Evolutionary conservation across 2,329 filamentous ascomycete species (phyloP).

Genomic region (Lasiodiplodia sp.): DNA sequence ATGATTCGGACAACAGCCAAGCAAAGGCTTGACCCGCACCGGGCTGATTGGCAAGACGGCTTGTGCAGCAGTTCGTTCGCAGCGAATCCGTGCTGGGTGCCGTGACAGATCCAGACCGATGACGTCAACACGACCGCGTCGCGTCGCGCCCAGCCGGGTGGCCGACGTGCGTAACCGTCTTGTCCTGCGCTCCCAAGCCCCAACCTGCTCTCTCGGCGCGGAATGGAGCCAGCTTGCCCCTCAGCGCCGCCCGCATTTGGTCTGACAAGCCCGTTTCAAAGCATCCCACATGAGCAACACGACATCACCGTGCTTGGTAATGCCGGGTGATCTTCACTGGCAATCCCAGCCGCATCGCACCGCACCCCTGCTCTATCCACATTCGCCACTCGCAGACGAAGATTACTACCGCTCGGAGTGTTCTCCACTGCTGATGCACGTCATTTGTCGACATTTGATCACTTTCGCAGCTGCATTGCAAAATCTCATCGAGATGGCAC

Average conservation of each 20-base stretch:
- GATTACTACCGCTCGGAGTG: not conserved
- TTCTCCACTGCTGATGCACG: not conserved
- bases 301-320: conserved; percentile 4
- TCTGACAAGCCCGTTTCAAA: conserved; percentile 1
- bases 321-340: conserved; percentile 13
- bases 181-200: not conserved
- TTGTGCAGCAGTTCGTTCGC: not conserved
- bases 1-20: not conserved
- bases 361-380: not conserved
- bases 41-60: not conserved
- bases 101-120: not conserved
- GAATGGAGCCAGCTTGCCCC: not conserved
- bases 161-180: not conserved
- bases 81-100: not conserved
- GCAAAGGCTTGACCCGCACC: conserved; percentile 1
- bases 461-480: not conserved
- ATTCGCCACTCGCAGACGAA: not conserved
- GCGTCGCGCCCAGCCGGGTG: not conserved
- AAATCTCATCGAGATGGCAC: not conserved
- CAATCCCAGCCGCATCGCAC: not conserved
- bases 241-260: not conserved
- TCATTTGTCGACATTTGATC: not conserved
- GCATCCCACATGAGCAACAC: not conserved
- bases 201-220: not conserved
- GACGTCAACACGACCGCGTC: not conserved